These are phyloP conservation scores for Mycena galericulata DNA, from an alignment of 768 basidiomycete species.

Conservation along the genomic window DNA sequence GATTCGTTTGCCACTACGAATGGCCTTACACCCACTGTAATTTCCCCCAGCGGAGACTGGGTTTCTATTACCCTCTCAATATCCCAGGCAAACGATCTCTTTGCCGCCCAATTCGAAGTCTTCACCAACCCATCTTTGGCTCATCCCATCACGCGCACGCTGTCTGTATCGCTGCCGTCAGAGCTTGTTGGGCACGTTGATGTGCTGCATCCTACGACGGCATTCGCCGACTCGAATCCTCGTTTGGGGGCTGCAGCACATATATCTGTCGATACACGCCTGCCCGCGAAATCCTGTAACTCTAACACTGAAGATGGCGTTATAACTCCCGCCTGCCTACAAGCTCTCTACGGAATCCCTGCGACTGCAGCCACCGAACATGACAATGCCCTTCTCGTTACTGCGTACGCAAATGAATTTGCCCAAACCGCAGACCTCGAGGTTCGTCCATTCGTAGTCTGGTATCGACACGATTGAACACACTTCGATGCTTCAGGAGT, in stretches of 20 bases:
- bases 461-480: conserved; percentile 4
- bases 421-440: conserved; percentile 18
- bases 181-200: conserved; percentile 27
- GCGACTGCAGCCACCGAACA: conserved; percentile 21
- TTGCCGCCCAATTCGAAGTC: conserved; percentile 25
- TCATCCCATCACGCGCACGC: conserved; percentile 15
- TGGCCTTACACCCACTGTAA: conserved; percentile 11
- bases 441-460: conserved; percentile 15
- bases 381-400: conserved; percentile 23
- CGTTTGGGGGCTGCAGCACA: too few species aligned
- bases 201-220: conserved; percentile 20
- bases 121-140: conserved; percentile 19
- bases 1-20: conserved; percentile 20
- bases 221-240: conserved; percentile 15
- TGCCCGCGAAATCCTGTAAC: conserved; percentile 13
- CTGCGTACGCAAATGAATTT: conserved; percentile 8
- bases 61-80: conserved; percentile 22
- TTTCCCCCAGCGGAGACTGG: conserved; percentile 25
- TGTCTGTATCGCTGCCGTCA: conserved; percentile 24
- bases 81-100: conserved; percentile 22
- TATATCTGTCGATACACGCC: not conserved
- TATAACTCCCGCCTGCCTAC: conserved; percentile 27
- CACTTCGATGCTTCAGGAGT: conserved; percentile 4
- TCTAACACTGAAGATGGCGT: conserved; percentile 5
- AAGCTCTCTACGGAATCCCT: conserved; percentile 22